Evolutionary conservation across 768 basidiomycete species (phyloP), one percentile per base, ranked within the genome.

Genomic region (Termitomyces sp.): DNA sequence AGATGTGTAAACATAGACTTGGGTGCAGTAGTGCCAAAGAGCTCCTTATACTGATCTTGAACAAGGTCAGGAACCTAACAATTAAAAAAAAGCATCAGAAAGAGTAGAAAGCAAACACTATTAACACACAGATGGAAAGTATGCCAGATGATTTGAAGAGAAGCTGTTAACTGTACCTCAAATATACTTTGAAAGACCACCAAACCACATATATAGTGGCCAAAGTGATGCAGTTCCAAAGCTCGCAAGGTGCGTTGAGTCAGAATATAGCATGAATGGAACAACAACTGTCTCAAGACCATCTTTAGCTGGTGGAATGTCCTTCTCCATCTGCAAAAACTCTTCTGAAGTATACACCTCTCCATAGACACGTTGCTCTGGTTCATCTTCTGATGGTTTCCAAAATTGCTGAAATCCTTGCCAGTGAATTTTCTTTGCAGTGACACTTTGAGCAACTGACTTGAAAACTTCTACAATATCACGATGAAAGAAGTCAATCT

Each of bases 121-220:
- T 48, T 45, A n/a, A 36, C 9, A 4, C 9, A 55, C 53, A 9
- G 22, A 55, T 24, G 39, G 36, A 18, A 59, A 54, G 22, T 36
- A 60, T n/a, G 53, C 22, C 6, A 53, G 16, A 53, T 57, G 36
- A 40, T 55, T 55, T 15, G 53, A 38, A 24, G 53, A 24, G 13
- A 55, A 40, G 20, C 53, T 18, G 18, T 40, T 40, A 22, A 53
- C 36, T 3, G 20, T 53, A 36, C 11, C 20, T 3, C 3, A 4
- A 38, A 55, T 32, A 42, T 55, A 55, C 22, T 55, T 55, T 22
- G 60, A 62, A 40, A 28, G 18, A 9, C 22, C 53, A 40, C 24
- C 38, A 40, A 55, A 55, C 53, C 9, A 55, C 20, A 40, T 12
- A 36, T 55, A 55, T 28, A 40, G 4, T 42, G 53, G 53, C 53